phyloP scores from a whole-genome alignment of 495 filamentous ascomycete species.

The Ramalina intermedia region DNA sequence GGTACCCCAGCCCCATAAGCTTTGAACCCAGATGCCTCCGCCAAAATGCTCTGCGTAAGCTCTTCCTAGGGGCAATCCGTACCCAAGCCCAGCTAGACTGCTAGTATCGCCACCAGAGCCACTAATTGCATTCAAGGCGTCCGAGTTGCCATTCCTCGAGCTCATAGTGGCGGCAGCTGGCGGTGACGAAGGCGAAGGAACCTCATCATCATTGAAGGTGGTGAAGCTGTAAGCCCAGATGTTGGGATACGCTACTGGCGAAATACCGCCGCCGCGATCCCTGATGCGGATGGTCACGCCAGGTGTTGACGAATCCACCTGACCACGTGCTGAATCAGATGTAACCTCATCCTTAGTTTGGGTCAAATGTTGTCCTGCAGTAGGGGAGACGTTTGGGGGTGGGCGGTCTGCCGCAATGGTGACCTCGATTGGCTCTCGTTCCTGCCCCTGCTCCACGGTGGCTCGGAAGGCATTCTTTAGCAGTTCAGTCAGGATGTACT shows the following conservation, averaged over 20 bases:
- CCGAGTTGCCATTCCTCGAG: conserved; percentile 34
- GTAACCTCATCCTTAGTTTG: background rate
- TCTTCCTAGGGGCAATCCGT: conserved; percentile 78
- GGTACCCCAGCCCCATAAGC: conserved; percentile 86
- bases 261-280: conserved; percentile 86
- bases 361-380: background rate
- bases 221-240: conserved; percentile 97
- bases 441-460: conserved; percentile 66
- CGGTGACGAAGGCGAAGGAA: conserved; percentile 1
- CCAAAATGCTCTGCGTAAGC: conserved; percentile 98
- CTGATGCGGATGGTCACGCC: conserved; percentile 92
- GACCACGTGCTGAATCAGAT: background rate
- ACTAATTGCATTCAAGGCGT: conserved; percentile 61
- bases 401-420: conserved; percentile 76
- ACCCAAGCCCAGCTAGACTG: conserved; percentile 83
- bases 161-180: conserved; percentile 1
- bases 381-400: conserved; percentile 25
- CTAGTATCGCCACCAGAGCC: conserved; percentile 48
- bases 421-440: conserved; percentile 69
- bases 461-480: conserved; percentile 95
- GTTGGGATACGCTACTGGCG: conserved; percentile 62
- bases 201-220: conserved; percentile 63
- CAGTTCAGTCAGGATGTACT: conserved; percentile 93
- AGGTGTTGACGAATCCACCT: conserved; percentile 42
- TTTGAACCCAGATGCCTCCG: conserved; percentile 88